Base-by-base conservation (phyloP, 768 basidiomycete genomes). In the Podaxis sp. region DNA sequence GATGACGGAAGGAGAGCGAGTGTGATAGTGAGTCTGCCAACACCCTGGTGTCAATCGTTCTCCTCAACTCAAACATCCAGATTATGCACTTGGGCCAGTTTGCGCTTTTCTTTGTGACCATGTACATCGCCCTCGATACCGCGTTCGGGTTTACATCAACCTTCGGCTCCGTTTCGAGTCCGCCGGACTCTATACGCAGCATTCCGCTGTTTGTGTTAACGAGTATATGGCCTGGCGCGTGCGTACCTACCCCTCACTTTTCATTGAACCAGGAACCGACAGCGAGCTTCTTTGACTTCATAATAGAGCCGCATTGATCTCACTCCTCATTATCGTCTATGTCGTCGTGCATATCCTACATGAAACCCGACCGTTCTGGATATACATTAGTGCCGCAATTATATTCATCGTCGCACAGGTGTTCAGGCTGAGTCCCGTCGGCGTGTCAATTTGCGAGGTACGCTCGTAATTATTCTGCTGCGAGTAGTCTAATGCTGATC, bases 61-160 rank as follows among this genome's bases (percentile, higher is more conserved):
- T 19, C 22, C 2, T 15, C 19, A 22, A 24, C 19, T 38, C 26
- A 26, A 51, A 6, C 24, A 26, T 28, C 54, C 65, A 89, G 88
- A 88, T 88, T 4, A 81, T 86, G 64, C 77, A 75, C 59, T 71
- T 83, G 55, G 69, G 90, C 63, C 66, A 78, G 1, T 13, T 83
- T 38, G 75, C 79, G 2, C 80, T 92, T 69, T 89, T 93, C 69
- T 81, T 78, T 3, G 83, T 84, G 4, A 89, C 90, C 0, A 81
- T 82, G 1, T 96, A 93, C 74, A 87, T 96, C 71, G 82, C 87
- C 0, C 82, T 95, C 65, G 94, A 96, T 69, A 82, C 87, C 24
- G 90, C 81, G 0, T 76, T 95, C 7, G 71, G 78, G 28, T 78
- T 90, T 66, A 89, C 89, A 0, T 64, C 70, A 24, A 79, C 83